Evolutionary conservation across 371 early-diverging fungal genomes (phyloP).

Genomic region (Mortierella sp.): DNA sequence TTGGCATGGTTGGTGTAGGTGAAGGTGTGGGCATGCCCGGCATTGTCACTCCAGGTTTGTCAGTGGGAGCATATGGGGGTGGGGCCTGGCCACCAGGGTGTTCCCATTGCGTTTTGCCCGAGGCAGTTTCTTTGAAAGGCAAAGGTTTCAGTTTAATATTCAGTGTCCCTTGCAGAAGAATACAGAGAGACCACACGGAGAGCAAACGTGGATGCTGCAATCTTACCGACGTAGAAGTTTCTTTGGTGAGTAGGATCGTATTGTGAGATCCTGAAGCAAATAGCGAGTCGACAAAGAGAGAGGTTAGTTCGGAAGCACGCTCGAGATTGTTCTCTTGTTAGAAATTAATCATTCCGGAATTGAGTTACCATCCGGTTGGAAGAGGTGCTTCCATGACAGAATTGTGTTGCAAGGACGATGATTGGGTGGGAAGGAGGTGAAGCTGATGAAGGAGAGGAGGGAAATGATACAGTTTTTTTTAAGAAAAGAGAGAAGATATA

Average conservation of each 20-base stretch:
- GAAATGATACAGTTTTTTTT: neutral
- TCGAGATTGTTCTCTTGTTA: neutral
- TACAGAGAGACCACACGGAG: too few relatives aligned
- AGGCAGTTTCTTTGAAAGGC: slow-evolving; percentile 33
- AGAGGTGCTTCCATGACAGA: slow-evolving; percentile 31
- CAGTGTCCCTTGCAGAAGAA: too few relatives aligned
- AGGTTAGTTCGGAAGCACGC: neutral
- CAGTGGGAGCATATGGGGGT: slow-evolving; percentile 19
- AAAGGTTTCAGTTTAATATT: too few relatives aligned
- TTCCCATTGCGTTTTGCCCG: slow-evolving; percentile 50
- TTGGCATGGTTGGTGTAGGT: slow-evolving; percentile 5
- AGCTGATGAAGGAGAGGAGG: neutral
- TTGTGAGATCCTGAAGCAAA: slow-evolving; percentile 40
- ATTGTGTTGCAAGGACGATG: neutral
- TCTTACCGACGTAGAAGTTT: slow-evolving; percentile 45
- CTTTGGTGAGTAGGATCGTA: slow-evolving; percentile 41
- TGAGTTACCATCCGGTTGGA: slow-evolving; percentile 41
- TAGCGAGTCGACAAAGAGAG: neutral
- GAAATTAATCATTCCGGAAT: too few relatives aligned
- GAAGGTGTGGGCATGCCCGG: slow-evolving; percentile 4
- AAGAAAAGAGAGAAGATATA: neutral
- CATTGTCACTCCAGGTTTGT: neutral
- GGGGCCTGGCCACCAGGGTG: slow-evolving; percentile 22
- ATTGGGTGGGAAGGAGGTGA: neutral
- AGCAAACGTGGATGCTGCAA: neutral